Base-by-base conservation (phyloP, 2,329 filamentous ascomycete genomes). In the Epichloe sp. region DNA sequence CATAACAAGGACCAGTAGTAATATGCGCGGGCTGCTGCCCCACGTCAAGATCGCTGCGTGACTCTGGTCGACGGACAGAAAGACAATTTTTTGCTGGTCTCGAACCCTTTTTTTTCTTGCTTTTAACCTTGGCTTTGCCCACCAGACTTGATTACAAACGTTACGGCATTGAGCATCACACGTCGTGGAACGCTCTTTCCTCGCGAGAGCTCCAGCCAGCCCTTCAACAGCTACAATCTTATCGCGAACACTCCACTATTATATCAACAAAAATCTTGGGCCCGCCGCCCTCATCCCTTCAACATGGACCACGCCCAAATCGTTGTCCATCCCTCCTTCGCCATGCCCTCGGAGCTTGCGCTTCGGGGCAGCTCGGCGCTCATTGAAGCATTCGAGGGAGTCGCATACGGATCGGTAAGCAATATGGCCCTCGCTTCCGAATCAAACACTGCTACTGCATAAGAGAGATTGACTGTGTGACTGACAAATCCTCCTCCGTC, bases 341-440 rank as follows among this genome's bases (percentile, higher is more conserved):
- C 52, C 41, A 50, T 52, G 48, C 40, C 60, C 46, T 49, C 62
- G 37, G 57, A 58, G n/a, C 52, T 68, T 40, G 55, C 60, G 17
- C 53, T 65, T 40, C 63, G 60, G 49, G 58, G 63, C 48, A 72
- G 65, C 56, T 68, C 71, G 6, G 71, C 73, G 34, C 65, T 70
- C 10, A 68, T 74, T 59, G 85, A 93, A 61, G 87, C 88, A 5
- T 62, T 91, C 41, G 90, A 95, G 67, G 90, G 97, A 63, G 80
- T 98, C 51, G 63, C 84, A 11, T 97, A 88, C 66, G 93, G 93
- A 65, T 96, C 91, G 53, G 80, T 90, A 69, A 66, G 83, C 69
- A 56, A 14, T 6, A 42, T 5, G 3, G 6, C 38, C n/a, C n/a
- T 40, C 17, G 23, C 31, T 5, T 11, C 6, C 1, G 23, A 44